These are phyloP conservation scores for Lichtheimia hyalospora DNA, from an alignment of 371 early-diverging fungal genomes.

Conservation along the genomic window DNA sequence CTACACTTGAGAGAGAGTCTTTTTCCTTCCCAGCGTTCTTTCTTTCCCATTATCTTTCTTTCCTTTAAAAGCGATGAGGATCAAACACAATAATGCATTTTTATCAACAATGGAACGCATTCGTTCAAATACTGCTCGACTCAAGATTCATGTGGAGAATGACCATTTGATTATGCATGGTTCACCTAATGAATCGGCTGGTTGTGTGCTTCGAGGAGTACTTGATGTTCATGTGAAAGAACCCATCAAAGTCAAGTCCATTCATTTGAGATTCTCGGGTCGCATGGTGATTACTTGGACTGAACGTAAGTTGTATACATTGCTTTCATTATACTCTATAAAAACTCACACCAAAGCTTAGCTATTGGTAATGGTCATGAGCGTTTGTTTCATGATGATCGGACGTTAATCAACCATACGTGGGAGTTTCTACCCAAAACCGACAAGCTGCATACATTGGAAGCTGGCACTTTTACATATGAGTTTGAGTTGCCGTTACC, in stretches of 20 bases:
- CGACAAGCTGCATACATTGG: conserved; percentile 21
- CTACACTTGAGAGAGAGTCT: too few species aligned
- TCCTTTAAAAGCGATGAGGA: conserved; percentile 6
- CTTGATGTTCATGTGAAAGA: conserved; percentile 28
- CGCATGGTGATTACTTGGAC: conserved; percentile 35
- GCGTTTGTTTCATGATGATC: conserved; percentile 32
- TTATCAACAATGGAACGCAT: conserved; percentile 11
- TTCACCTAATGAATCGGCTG: conserved; percentile 37
- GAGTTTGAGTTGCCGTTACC: conserved; percentile 42
- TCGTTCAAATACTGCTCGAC: conserved; percentile 9
- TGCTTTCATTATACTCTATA: neutral
- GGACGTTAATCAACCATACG: conserved; percentile 27
- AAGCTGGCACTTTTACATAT: conserved; percentile 32
- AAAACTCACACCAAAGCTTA: neutral
- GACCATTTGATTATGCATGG: conserved; percentile 42
- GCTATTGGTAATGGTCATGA: conserved; percentile 34
- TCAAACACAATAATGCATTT: neutral
- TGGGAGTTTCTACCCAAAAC: conserved; percentile 35
- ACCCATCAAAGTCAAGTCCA: conserved; percentile 35
- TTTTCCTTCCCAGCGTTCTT: neutral
- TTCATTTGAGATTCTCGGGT: conserved; percentile 32
- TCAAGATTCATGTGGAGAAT: conserved; percentile 37
- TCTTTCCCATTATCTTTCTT: conserved; percentile 2
- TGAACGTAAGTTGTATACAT: conserved; percentile 26
- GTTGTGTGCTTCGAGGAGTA: conserved; percentile 44